phyloP scores from a whole-genome alignment of 2,329 filamentous ascomycete genomes.

The Metarhizium robertsii region DNA sequence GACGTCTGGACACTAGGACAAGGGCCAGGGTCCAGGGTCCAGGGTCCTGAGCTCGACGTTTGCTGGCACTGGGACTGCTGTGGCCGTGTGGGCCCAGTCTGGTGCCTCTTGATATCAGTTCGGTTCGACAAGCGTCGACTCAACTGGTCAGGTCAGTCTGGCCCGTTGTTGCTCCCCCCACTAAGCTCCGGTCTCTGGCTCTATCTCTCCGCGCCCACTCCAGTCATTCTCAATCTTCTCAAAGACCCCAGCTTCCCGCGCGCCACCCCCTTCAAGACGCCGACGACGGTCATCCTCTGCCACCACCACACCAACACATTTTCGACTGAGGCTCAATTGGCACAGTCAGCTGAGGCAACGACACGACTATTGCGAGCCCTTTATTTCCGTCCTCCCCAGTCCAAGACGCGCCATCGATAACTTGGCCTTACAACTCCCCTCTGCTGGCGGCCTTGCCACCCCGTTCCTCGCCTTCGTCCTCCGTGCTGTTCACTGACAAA shows the following conservation, averaged over 20 bases:
- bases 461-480: not conserved
- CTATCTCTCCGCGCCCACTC: too few species aligned
- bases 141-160: too few species aligned
- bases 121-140: too few species aligned
- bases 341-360: conserved; percentile 6
- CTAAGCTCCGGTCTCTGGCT: too few species aligned
- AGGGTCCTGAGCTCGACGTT: too few species aligned
- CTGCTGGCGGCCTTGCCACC: not conserved
- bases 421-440: not conserved
- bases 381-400: not conserved
- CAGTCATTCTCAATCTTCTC: not conserved
- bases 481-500: not conserved
- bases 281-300: not conserved
- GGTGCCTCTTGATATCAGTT: too few species aligned
- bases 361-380: not conserved
- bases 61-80: too few species aligned
- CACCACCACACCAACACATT: not conserved
- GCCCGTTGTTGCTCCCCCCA: too few species aligned
- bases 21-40: too few species aligned
- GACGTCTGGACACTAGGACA: too few species aligned
- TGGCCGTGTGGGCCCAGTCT: too few species aligned
- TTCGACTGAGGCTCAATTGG: conserved; percentile 2
- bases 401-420: not conserved
- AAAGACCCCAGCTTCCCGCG: not conserved
- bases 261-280: not conserved